Evolutionary conservation across 768 basidiomycete genomes (phyloP), one percentile per base, ranked within the genome.

Genomic region (Boletus subparvulus): DNA sequence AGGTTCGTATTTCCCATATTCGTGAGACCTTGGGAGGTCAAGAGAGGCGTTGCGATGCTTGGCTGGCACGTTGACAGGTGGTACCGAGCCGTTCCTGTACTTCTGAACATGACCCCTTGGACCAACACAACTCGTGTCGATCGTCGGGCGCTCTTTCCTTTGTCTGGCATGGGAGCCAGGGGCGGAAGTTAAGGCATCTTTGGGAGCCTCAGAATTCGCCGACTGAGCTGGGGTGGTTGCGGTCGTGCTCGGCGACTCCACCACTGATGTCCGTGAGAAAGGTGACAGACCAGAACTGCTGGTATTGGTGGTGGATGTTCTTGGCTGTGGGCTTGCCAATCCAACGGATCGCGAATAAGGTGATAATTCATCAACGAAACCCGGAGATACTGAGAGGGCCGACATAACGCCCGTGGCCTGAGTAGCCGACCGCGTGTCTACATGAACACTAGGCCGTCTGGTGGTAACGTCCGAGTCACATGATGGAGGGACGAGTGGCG

Each of bases 91-190:
- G 48, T 68, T 68, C 56, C 67, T 69, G 54, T 69, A 71, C 21
- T 69, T 71, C 55, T 9, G 67, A 33, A 69, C 69, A 35, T 69
- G 69, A 19, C 69, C 69, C 59, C 69, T 58, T 26, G 69, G 69
- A 19, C 69, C 69, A 59, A 65, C 69, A 49, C 65, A 66, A 61
- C 69, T 69, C 52, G 69, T 69, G 55, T 69, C 69, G 52, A 69
- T 69, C 55, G 69, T 69, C 35, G 69, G 69, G 39, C 69, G 69
- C 43, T 69, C 67, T 43, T 69, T 69, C 42, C 65, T 59, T 41
- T 62, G 69, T 52, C 52, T 71, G 42, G 58, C 9, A 58, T 61
- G 56, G 33, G 56, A 56, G 10, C 56, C 56, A 48, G 64, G 54
- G 51, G 55, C 13, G 47, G 60, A 66, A 42, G 30, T 21, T 30